Evolutionary conservation across 139 green algal species (phyloP).

Genomic region (Closterium sp.): DNA sequence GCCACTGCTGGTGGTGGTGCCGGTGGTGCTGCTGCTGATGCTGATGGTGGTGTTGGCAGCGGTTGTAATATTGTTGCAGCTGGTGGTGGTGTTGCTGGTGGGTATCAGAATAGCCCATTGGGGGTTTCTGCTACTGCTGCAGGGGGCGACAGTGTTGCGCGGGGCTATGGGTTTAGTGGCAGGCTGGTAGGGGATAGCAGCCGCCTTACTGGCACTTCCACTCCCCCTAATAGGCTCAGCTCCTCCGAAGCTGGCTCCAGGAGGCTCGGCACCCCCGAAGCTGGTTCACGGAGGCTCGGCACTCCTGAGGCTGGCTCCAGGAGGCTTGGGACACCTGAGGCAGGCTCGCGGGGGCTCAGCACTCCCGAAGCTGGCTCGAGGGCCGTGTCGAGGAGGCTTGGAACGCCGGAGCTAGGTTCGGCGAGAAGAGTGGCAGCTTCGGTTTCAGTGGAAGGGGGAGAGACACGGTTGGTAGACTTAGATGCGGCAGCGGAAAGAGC

Average conservation of each 20-base stretch:
- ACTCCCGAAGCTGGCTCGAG: neutral
- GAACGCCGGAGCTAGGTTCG: neutral
- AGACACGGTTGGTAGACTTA: neutral
- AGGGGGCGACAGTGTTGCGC: too few relatives aligned
- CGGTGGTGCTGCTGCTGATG: neutral
- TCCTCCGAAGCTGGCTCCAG: neutral
- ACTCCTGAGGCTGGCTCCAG: neutral
- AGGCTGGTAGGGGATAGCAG: neutral
- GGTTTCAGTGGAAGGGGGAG: neutral
- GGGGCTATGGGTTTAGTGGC: neutral
- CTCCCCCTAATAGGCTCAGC: neutral
- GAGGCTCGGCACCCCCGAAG: neutral
- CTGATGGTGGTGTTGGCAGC: neutral
- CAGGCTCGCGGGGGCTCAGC: neutral
- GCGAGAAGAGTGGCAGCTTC: neutral
- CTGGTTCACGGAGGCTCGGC: neutral
- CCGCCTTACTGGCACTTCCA: neutral
- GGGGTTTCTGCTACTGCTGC: neutral
- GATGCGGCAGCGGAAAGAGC: neutral
- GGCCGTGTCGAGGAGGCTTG: neutral
- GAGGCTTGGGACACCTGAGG: neutral
- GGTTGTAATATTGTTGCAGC: neutral
- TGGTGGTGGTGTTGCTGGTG: too few relatives aligned
- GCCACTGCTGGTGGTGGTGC: neutral
- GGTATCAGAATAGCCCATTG: too few relatives aligned